Conservation (phyloP, 495 filamentous ascomycete species). For the Glutinoglossum americanum region DNA sequence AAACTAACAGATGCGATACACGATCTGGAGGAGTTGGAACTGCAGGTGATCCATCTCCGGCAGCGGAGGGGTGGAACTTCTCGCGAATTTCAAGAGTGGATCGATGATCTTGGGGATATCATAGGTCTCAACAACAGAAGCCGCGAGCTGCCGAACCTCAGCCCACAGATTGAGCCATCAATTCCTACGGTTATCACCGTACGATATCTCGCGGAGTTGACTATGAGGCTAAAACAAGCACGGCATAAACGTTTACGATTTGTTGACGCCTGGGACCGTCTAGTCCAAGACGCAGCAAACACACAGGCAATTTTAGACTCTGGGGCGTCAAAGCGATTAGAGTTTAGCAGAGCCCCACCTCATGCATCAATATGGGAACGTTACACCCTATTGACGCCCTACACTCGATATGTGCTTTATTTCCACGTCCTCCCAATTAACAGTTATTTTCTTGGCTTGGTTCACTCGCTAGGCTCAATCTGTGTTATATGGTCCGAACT, state of each 20-base stretch:
- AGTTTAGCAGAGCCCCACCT: slow-evolving; percentile 40
- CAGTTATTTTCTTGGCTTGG: slow-evolving; percentile 32
- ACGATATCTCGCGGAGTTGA: slow-evolving; percentile 77
- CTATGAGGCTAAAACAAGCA: slow-evolving; percentile 55
- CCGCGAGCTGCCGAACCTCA: slow-evolving; percentile 7
- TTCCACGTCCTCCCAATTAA: slow-evolving; percentile 44
- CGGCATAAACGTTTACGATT: slow-evolving; percentile 68
- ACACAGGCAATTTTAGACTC: slow-evolving; percentile 74
- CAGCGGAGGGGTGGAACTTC: slow-evolving; percentile 69
- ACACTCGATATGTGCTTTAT: slow-evolving; percentile 61
- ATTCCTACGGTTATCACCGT: slow-evolving; percentile 75
- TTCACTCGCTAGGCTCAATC: slow-evolving; percentile 52
- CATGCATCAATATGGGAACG: slow-evolving; percentile 30
- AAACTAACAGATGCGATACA: slow-evolving; percentile 68
- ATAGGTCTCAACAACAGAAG: slow-evolving; percentile 18
- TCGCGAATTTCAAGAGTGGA: slow-evolving; percentile 73
- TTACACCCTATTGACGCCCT: slow-evolving; percentile 50
- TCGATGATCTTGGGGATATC: slow-evolving; percentile 63
- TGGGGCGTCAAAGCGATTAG: slow-evolving; percentile 53
- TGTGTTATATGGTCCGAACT: slow-evolving; percentile 85
- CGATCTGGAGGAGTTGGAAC: slow-evolving; percentile 60
- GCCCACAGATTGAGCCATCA: slow-evolving; percentile 3
- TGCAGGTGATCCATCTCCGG: slow-evolving; percentile 53
- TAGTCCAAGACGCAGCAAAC: slow-evolving; percentile 49
- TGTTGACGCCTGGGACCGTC: slow-evolving; percentile 60